Evolutionary conservation across 1,284 basidiomycete genomes (phyloP).

Genomic region (Apiotrichum brassicae): DNA sequence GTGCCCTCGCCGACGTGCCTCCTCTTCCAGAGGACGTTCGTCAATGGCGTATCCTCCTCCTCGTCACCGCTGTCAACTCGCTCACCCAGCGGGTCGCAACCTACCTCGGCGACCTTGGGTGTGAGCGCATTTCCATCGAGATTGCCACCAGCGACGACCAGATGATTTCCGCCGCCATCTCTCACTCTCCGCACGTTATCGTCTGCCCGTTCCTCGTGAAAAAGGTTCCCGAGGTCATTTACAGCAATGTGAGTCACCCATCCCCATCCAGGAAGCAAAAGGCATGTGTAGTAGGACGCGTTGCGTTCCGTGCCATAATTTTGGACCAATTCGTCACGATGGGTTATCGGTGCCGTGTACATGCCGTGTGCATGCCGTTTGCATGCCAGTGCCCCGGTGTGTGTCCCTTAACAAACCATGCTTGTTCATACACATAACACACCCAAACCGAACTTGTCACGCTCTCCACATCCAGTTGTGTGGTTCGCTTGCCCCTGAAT

Average conservation of each 20-base stretch:
- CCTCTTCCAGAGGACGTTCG: constrained; percentile 18
- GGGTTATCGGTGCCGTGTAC: too few species aligned
- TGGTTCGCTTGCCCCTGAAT: too few species aligned
- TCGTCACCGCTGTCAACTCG: constrained; percentile 49
- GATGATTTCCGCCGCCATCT: constrained; percentile 46
- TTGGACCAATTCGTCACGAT: too few species aligned
- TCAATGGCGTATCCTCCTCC: constrained; percentile 43
- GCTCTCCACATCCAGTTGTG: too few species aligned
- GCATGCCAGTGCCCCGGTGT: too few species aligned
- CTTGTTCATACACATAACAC: too few species aligned
- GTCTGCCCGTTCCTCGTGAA: constrained; percentile 50
- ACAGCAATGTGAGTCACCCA: constrained; percentile 41
- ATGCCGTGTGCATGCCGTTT: too few species aligned
- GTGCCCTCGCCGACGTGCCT: constrained; percentile 19
- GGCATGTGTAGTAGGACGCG: too few species aligned
- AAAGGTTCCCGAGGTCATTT: constrained; percentile 46
- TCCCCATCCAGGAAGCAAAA: too few species aligned
- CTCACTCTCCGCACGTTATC: constrained; percentile 45
- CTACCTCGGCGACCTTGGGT: constrained; percentile 40
- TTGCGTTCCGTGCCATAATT: too few species aligned
- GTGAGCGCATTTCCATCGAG: constrained; percentile 45
- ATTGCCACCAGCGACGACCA: constrained; percentile 44
- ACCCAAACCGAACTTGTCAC: too few species aligned
- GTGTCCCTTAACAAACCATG: too few species aligned
- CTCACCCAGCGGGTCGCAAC: constrained; percentile 45